Percentiles rank a stretch among this genome's conserved stretches.
Conservation (phyloP, 2,329 filamentous ascomycete species). For the Pseudogymnoascus sp. region DNA sequence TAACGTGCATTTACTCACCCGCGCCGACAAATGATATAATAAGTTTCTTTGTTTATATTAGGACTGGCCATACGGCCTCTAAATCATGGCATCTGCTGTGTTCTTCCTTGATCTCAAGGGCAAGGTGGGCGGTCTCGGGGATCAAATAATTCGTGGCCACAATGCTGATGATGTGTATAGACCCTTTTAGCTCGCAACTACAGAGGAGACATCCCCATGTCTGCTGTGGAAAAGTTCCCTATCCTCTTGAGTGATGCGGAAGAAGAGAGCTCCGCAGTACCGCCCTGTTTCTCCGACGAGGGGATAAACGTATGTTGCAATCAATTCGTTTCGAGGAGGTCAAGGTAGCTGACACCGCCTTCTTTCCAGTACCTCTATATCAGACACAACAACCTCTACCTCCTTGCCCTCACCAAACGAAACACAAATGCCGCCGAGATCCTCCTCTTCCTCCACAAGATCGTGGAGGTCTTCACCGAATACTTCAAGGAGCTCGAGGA, state of each 20-base stretch:
- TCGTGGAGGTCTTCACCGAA: slow-evolving; percentile 98
- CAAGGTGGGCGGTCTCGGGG: slow-evolving; percentile 59
- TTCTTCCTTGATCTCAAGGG: slow-evolving; percentile 99
- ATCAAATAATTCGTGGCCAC: slow-evolving; percentile 1
- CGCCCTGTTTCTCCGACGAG: slow-evolving; percentile 96
- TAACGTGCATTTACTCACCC: neutral
- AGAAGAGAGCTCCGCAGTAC: slow-evolving; percentile 96
- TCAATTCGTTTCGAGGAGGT: neutral
- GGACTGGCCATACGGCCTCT: slow-evolving; percentile 20
- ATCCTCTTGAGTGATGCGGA: slow-evolving; percentile 93
- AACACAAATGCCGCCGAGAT: slow-evolving; percentile 99
- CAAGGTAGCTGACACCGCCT: neutral
- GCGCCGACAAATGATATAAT: slow-evolving; percentile 6
- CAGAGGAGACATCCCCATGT: slow-evolving; percentile 97
- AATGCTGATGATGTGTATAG: slow-evolving; percentile 39
- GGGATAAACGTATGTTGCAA: slow-evolving; percentile 75
- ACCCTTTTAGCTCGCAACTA: slow-evolving; percentile 98
- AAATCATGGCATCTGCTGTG: slow-evolving; percentile 81
- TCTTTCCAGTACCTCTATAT: slow-evolving; percentile 84
- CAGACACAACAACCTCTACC: slow-evolving; percentile 96
- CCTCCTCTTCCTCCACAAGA: slow-evolving; percentile 92
- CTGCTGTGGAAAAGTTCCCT: slow-evolving; percentile 95
- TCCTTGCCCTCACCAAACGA: slow-evolving; percentile 93
- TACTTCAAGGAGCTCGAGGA: slow-evolving; percentile 99
- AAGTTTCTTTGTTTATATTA: neutral